Conservation (phyloP, 352 stramenopile genomes). For the Pythium plurisporium region DNA sequence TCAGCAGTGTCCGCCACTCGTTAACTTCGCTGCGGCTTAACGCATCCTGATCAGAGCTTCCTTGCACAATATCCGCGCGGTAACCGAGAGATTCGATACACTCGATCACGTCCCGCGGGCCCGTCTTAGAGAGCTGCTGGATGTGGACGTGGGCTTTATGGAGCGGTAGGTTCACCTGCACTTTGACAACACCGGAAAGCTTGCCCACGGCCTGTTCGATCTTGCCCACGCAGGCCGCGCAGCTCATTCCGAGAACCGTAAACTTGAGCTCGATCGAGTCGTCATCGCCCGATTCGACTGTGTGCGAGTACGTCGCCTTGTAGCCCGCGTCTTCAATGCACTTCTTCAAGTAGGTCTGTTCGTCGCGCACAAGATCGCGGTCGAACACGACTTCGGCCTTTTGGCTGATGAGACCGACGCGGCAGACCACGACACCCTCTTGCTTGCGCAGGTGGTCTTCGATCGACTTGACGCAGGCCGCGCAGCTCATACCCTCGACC, state of each 20-base stretch:
- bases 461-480: conserved; percentile 82
- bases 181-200: conserved; percentile 69
- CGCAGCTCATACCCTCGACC: not conserved
- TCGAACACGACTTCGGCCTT: conserved; percentile 85
- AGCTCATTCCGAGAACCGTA: conserved; percentile 63
- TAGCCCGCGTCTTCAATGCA: conserved; percentile 78
- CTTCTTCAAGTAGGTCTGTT: conserved; percentile 28
- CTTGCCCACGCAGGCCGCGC: conserved; percentile 53
- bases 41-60: conserved; percentile 54
- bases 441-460: conserved; percentile 68
- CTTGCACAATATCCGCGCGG: conserved; percentile 42
- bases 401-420: conserved; percentile 80
- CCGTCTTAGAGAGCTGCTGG: conserved; percentile 70
- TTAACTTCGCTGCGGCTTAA: conserved; percentile 67
- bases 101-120: conserved; percentile 23
- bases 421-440: conserved; percentile 66
- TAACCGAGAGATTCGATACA: conserved; percentile 68
- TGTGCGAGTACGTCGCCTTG: conserved; percentile 71
- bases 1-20: conserved; percentile 71
- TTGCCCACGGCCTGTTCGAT: conserved; percentile 60
- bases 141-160: conserved; percentile 78
- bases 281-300: conserved; percentile 66
- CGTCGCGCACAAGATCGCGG: conserved; percentile 43
- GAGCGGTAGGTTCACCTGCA: conserved; percentile 53
- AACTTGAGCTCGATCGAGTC: conserved; percentile 83